Conservation (phyloP, 1,284 basidiomycete genomes). For the Moniliella sp. region DNA sequence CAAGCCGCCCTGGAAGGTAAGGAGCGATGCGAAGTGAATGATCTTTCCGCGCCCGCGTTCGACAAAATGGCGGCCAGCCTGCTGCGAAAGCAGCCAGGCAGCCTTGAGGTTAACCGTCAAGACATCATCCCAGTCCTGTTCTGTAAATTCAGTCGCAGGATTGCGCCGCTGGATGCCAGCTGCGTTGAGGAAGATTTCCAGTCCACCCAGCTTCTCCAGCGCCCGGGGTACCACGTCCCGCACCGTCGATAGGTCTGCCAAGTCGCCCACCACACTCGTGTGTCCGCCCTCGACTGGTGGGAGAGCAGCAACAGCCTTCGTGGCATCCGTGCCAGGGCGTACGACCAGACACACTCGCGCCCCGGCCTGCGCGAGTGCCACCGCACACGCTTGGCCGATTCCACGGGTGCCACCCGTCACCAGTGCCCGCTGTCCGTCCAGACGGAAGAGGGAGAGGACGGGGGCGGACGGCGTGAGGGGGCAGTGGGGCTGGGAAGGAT, state of each 20-base stretch:
- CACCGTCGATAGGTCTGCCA: constrained; percentile 49
- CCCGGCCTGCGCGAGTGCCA: constrained; percentile 43
- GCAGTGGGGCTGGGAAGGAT: neutral
- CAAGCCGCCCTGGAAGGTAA: constrained; percentile 27
- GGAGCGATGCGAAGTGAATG: constrained; percentile 23
- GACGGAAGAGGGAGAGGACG: constrained; percentile 9
- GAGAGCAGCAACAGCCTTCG: constrained; percentile 3
- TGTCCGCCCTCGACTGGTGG: constrained; percentile 33
- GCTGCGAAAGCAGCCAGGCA: constrained; percentile 15
- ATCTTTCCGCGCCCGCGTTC: constrained; percentile 13
- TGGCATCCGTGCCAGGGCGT: constrained; percentile 7
- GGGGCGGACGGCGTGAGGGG: constrained; percentile 5
- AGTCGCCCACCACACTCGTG: constrained; percentile 51
- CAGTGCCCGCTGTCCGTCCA: constrained; percentile 13
- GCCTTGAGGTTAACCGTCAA: constrained; percentile 22
- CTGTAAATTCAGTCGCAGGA: constrained; percentile 48
- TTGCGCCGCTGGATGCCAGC: constrained; percentile 56
- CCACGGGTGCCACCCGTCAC: constrained; percentile 15
- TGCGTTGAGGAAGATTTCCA: constrained; percentile 77
- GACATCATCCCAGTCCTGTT: constrained; percentile 62
- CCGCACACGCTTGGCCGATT: constrained; percentile 33
- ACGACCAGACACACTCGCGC: constrained; percentile 52
- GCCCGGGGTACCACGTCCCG: constrained; percentile 45
- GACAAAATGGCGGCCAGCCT: constrained; percentile 19
- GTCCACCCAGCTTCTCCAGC: constrained; percentile 42